These are phyloP conservation scores for Alternaria gaisen DNA, from an alignment of 2,329 filamentous ascomycete species.

Conservation along the genomic window DNA sequence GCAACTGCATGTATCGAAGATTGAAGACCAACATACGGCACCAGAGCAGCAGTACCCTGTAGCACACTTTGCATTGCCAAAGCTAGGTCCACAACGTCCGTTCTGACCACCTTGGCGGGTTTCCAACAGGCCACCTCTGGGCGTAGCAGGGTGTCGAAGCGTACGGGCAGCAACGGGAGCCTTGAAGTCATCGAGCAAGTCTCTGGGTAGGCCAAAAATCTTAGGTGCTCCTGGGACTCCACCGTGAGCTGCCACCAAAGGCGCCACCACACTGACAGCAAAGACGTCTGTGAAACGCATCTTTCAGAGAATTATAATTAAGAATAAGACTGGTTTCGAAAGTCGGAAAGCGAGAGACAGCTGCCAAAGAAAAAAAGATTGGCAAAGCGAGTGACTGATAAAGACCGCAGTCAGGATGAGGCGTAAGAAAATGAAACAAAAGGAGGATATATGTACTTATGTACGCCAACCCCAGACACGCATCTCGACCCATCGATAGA, in stretches of 20 bases:
- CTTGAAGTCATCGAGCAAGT: conserved; percentile 35
- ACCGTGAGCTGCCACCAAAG: conserved; percentile 46
- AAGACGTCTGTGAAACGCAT: conserved; percentile 47
- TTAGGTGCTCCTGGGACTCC: conserved; percentile 43
- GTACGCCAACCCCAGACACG: not conserved
- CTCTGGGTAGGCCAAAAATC: conserved; percentile 45
- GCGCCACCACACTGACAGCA: conserved; percentile 38
- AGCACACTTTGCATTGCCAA: conserved; percentile 42
- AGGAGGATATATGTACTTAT: conserved; percentile 9
- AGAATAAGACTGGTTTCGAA: not conserved
- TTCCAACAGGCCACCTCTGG: conserved; percentile 31
- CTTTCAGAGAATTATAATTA: conserved; percentile 4
- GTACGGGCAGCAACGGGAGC: conserved; percentile 34
- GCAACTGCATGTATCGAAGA: conserved; percentile 3
- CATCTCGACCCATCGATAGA: conserved; percentile 2
- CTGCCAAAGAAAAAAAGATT: conserved; percentile 1
- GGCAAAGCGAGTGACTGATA: conserved; percentile 14
- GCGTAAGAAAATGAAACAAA: not conserved
- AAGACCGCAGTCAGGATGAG: conserved; percentile 4
- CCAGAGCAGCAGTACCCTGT: conserved; percentile 48
- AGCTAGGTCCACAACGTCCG: conserved; percentile 44
- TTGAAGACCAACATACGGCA: conserved; percentile 32
- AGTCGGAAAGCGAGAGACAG: conserved; percentile 6
- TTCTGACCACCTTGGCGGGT: conserved; percentile 48
- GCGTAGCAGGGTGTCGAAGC: conserved; percentile 28